Base-by-base conservation (phyloP, 1,284 basidiomycete genomes). In the Mycocalia duriaeana region DNA sequence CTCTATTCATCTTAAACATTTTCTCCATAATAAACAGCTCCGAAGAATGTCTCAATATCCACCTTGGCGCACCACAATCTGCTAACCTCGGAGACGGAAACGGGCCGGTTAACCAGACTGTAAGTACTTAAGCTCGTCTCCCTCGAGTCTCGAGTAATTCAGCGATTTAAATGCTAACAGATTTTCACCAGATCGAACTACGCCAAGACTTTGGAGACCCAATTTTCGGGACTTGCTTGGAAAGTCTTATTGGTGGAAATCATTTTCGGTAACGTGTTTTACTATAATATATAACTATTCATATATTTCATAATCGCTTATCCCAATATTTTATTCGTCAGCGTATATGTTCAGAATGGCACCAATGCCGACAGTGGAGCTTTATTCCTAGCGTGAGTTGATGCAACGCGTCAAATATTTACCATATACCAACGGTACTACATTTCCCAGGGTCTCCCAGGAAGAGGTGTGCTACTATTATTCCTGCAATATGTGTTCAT, bases 71-170 rank as follows among this genome's bases (percentile, higher is more conserved):
- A 26, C 76, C 76, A 0, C 78, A 82, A 54, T 64, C 74, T 8
- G 82, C 81, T 1, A 76, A 84, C 58, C 68, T 84, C 1, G 84
- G 82, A 1, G 83, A 87, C 52, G 82, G 80, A 0, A 66, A 83
- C 49, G 79, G 79, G 5, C 66, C 55, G 18, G 69, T 74, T 24
- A 72, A 76, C 55, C 70, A 73, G 54, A 68, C 69, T 22, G 69
- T 68, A 50, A 44, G 38, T 20, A 3, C 40, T 34, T 25, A 35
- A 13, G 45, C 24, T 39, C 38, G n/a, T 44, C 42, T 35, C 19
- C 36, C 44, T 34, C 35, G 24, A 26, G 26, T 23, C 35, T 19
- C n/a, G 16, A 3, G 7, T 20, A 44, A 20, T 48, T 13, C 57
- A 64, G n/a, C 56, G n/a, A n/a, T n/a, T n/a, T n/a, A n/a, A n/a